Conservation (phyloP, 768 basidiomycete genomes). For the Pulveroboletus frians region DNA sequence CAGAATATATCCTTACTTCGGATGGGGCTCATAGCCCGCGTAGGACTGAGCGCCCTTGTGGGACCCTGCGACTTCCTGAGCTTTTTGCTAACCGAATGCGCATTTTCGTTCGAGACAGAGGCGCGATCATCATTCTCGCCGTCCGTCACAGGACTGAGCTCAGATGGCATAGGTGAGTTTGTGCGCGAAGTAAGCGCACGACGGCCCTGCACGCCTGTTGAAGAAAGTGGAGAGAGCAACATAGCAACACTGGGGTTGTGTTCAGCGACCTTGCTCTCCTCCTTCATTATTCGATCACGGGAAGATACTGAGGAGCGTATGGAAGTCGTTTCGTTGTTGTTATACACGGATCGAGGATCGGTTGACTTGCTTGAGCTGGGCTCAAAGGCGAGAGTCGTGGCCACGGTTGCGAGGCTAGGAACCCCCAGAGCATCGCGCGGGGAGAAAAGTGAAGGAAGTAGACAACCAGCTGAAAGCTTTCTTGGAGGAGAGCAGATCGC, state of each 20-base stretch:
- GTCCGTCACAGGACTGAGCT: not conserved
- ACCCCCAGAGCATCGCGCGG: conserved; percentile 3
- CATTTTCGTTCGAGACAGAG: conserved; percentile 1
- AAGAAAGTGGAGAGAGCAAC: conserved; percentile 25
- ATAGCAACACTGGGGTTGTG: conserved; percentile 16
- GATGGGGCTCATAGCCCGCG: conserved; percentile 27
- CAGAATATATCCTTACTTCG: conserved; percentile 11
- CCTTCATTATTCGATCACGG: conserved; percentile 17
- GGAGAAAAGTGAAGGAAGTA: conserved; percentile 15
- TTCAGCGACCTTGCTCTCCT: conserved; percentile 6
- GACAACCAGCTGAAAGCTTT: conserved; percentile 14
- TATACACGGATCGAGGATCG: not conserved
- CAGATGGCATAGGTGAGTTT: conserved; percentile 1
- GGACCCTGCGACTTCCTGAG: conserved; percentile 11
- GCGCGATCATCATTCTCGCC: not conserved
- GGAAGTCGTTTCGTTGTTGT: not conserved
- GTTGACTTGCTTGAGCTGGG: not conserved
- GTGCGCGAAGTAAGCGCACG: conserved; percentile 2
- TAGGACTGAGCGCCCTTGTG: conserved; percentile 29
- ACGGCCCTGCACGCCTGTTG: conserved; percentile 5
- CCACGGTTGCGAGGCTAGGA: conserved; percentile 11
- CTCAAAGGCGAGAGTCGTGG: conserved; percentile 7
- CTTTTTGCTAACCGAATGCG: not conserved
- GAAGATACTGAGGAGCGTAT: not conserved
- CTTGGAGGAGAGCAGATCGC: conserved; percentile 2